Percentiles rank a stretch among this genome's conserved stretches.
Conservation (phyloP, 345 rosid genomes). For the Gossypium bickii region DNA sequence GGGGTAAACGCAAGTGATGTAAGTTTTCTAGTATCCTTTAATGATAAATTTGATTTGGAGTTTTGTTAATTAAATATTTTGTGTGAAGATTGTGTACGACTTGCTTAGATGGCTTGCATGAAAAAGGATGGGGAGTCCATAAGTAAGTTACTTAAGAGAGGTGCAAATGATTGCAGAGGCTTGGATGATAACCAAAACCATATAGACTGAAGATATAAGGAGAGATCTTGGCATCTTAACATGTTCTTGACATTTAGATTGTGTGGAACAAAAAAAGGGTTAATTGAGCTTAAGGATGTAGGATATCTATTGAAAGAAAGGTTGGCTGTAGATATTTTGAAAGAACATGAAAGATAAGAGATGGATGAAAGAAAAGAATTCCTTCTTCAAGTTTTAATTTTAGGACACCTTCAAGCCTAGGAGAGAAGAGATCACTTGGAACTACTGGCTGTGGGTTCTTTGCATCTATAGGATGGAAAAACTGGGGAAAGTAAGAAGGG, state of each 20-base stretch:
- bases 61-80: not conserved
- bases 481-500: not conserved
- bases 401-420: not conserved
- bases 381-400: conserved; percentile 9
- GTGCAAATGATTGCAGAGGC: not conserved
- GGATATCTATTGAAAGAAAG: not conserved
- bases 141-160: not conserved
- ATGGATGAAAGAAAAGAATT: conserved; percentile 1
- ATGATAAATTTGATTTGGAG: conserved; percentile 1
- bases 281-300: not conserved
- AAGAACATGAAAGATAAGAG: conserved; percentile 1
- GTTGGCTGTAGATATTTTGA: not conserved
- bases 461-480: not conserved
- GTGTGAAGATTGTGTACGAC: not conserved
- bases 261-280: conserved; percentile 1
- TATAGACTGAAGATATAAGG: not conserved
- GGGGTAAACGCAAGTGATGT: conserved; percentile 99
- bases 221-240: conserved; percentile 4
- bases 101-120: not conserved
- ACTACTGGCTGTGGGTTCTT: not conserved
- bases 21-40: conserved; percentile 40
- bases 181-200: not conserved
- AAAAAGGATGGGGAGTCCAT: conserved; percentile 1
- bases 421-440: not conserved
- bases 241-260: not conserved